phyloP scores from a whole-genome alignment of 805 yeast species.

The Nakazawaea ambrosiae region DNA sequence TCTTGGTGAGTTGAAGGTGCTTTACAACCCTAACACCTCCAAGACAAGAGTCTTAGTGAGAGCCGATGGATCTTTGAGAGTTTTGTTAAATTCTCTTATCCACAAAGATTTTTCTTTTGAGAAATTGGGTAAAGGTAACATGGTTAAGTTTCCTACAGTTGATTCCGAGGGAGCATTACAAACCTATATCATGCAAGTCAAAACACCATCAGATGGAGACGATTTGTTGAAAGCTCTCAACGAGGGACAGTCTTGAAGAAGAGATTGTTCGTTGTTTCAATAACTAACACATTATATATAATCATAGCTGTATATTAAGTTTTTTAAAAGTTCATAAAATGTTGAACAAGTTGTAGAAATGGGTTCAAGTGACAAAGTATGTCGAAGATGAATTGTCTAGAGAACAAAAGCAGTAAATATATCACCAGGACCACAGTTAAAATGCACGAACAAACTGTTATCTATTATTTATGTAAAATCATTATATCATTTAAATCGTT shows the following conservation, averaged over 20 bases:
- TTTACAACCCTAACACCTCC: conserved; percentile 50
- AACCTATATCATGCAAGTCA: conserved; percentile 69
- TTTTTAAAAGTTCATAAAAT: too few relatives aligned
- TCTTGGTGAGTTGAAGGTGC: conserved; percentile 73
- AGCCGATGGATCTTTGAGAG: conserved; percentile 83
- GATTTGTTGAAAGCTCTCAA: conserved; percentile 32
- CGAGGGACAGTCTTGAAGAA: conserved; percentile 6
- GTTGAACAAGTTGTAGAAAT: too few relatives aligned
- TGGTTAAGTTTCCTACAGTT: conserved; percentile 62
- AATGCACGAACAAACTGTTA: conserved; percentile 2
- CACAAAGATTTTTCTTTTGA: conserved; percentile 53
- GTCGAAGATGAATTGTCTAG: too few relatives aligned
- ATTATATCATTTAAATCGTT: too few relatives aligned
- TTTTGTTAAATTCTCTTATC: conserved; percentile 63
- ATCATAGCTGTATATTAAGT: too few relatives aligned
- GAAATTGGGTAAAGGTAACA: conserved; percentile 55
- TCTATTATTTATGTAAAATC: conserved; percentile 1
- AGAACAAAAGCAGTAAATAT: too few relatives aligned
- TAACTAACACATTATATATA: too few relatives aligned
- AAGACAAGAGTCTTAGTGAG: conserved; percentile 72
- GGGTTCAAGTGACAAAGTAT: too few relatives aligned
- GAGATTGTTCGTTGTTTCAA: too few relatives aligned
- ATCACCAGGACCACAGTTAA: too few relatives aligned
- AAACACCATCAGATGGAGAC: conserved; percentile 63
- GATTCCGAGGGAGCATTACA: conserved; percentile 49